Evolutionary conservation across 1,284 basidiomycete genomes (phyloP), one percentile per base, ranked within the genome.

Genomic region (Puccinia novopanici): DNA sequence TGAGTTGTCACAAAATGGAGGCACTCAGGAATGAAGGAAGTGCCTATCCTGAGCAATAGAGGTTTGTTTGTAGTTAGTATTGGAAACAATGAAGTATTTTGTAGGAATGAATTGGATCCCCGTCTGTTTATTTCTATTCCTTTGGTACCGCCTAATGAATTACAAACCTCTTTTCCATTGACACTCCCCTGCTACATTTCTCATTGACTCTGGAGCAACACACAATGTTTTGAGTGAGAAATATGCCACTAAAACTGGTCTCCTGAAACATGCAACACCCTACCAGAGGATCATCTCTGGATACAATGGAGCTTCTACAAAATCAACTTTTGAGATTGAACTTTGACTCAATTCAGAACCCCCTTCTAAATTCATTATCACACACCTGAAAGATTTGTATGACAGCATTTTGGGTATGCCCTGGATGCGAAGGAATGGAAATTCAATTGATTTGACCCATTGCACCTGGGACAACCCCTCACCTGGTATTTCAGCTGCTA

Each of bases 131-230:
- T 45, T 8, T 8, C 45, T 8, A 45, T 45, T 6, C 45, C 45
- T 45, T 8, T 54, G 8, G 52, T 19, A 17, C 52, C 61, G 22
- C 40, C 13, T 19, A 61, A n/a, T n/a, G n/a, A n/a, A n/a, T n/a
- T n/a, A n/a, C n/a, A n/a, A n/a, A n/a, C n/a, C n/a, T 19, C 30
- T 61, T 5, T 30, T 5, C 61, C 34, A 37, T 34, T 67, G 37
- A n/a, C 63, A 67, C 63, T 40, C 45, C 63, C 45, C 30, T 30
- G 22, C 37, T 10, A 6, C 45, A 34, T 65, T 65, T 30, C 40
- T 65, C 15, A 65, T 65, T n/a, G 24, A 65, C 61, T 65, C 61
- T 30, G 61, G 61, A 34, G 61, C 61, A 8, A 65, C 61, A 22
- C 61, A 65, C 61, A 30, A 65, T 30, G 24, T 65, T 5, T 5